A percentile compares a stretch with the other conserved stretches of the same genome.
Conservation (phyloP, 352 stramenopile species). For the Globisporangium megalacanthum region DNA sequence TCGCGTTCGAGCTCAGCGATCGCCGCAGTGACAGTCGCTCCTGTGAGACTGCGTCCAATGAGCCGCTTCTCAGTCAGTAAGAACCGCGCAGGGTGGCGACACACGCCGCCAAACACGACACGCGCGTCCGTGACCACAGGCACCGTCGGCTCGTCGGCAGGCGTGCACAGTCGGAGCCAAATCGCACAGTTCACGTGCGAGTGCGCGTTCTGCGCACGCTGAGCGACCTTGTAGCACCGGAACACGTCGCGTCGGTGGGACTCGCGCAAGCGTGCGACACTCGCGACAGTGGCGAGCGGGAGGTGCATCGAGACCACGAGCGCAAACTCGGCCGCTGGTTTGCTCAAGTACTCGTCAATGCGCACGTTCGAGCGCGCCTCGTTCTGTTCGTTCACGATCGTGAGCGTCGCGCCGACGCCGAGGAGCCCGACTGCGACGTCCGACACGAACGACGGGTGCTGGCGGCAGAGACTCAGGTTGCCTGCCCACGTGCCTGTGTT, state of each 20-base stretch:
- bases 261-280: neutral
- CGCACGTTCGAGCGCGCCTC: slow-evolving; percentile 19
- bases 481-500: slow-evolving; percentile 18
- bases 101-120: slow-evolving; percentile 67
- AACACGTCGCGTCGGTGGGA: slow-evolving; percentile 12
- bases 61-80: slow-evolving; percentile 56
- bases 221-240: slow-evolving; percentile 45
- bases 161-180: slow-evolving; percentile 19
- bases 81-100: slow-evolving; percentile 45
- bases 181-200: slow-evolving; percentile 53
- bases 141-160: slow-evolving; percentile 27
- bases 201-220: slow-evolving; percentile 46
- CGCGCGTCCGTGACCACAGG: slow-evolving; percentile 58
- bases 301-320: slow-evolving; percentile 33
- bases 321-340: slow-evolving; percentile 14
- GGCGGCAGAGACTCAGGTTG: slow-evolving; percentile 28
- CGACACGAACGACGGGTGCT: slow-evolving; percentile 44
- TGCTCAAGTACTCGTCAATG: slow-evolving; percentile 21
- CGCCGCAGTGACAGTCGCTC: slow-evolving; percentile 70
- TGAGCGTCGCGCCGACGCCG: slow-evolving; percentile 58
- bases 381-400: slow-evolving; percentile 62
- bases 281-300: slow-evolving; percentile 24
- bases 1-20: slow-evolving; percentile 81
- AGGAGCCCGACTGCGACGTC: slow-evolving; percentile 62
- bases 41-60: slow-evolving; percentile 68